Evolutionary conservation across 176 grass and related monocot genomes (phyloP), one percentile per base, ranked within the genome.

Genomic region (Triticum monococcum): DNA sequence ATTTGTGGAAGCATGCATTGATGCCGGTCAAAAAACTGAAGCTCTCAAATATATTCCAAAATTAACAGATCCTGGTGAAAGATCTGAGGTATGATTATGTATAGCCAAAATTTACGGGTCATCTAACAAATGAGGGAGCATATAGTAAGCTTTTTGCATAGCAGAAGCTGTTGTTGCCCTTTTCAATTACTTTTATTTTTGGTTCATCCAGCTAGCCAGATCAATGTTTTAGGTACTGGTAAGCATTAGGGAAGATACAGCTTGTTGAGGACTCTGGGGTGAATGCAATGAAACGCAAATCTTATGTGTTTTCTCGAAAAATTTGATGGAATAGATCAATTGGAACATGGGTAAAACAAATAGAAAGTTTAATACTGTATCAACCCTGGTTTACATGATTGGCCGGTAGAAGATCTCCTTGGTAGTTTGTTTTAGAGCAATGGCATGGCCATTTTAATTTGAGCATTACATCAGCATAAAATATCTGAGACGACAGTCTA

Each of bases 1-100:
- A 68, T 99, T 96, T 52, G 94, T 94, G 83, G 94, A 99, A 93
- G 94, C 94, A 86, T 99, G 97, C 31, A 99, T 99, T 91, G 97
- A 99, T 68, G 97, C 94, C 78, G 92, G 89, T 85, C 66, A 99
- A 87, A 94, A 96, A 88, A 79, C 83, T 56, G 92, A 99, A 89
- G 97, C 97, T 77, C 35, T 90, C 54, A 99, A 99, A 80, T 94
- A 99, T 88, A 94, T 96, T 72, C 84, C 89, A 20, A 96, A 94
- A 79, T 70, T 96, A 75, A 74, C 83, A 45, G 90, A 99, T 70
- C 87, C 89, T 80, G 89, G 88, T 79, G 97, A 99, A 88, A 94
- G 88, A 94, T 93, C 94, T 66, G 92, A 96, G 91, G 96, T 95
- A 95, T 75, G 72, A 75, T 75, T 75, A 52, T 76, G 45, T 52